Evolutionary conservation across 2,329 filamentous ascomycete species (phyloP).

Genomic region (Periconia sp.): DNA sequence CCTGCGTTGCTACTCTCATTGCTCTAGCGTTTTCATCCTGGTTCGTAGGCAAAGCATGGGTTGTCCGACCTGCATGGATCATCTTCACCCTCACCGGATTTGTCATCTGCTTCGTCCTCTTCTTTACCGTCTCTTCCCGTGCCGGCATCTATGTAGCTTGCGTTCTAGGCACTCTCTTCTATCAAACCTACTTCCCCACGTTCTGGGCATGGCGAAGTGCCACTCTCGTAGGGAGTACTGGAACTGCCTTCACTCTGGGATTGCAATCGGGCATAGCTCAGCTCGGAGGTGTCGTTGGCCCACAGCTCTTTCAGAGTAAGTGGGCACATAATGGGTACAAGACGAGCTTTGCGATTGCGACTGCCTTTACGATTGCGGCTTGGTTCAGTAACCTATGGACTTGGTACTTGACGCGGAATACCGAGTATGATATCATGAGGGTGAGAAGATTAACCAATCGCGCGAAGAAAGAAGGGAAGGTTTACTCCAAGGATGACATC

Average conservation of each 20-base stretch:
- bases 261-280: slow-evolving; percentile 53
- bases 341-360: slow-evolving; percentile 46
- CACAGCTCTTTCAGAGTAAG: slow-evolving; percentile 52
- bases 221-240: slow-evolving; percentile 46
- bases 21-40: slow-evolving; percentile 50
- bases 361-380: slow-evolving; percentile 41
- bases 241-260: slow-evolving; percentile 53
- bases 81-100: slow-evolving; percentile 50
- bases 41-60: slow-evolving; percentile 48
- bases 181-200: slow-evolving; percentile 45
- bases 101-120: slow-evolving; percentile 52
- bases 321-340: slow-evolving; percentile 52
- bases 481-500: slow-evolving; percentile 21
- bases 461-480: slow-evolving; percentile 21
- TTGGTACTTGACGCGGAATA: slow-evolving; percentile 51
- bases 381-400: slow-evolving; percentile 49
- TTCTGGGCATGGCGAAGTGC: slow-evolving; percentile 27
- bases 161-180: slow-evolving; percentile 53
- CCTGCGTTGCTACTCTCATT: slow-evolving; percentile 46
- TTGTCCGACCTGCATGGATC: slow-evolving; percentile 50
- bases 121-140: slow-evolving; percentile 44
- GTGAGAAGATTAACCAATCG: slow-evolving; percentile 21
- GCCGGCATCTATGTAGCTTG: slow-evolving; percentile 52
- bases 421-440: slow-evolving; percentile 48
- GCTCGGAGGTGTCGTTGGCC: slow-evolving; percentile 54